Percentiles rank a stretch among this genome's conserved stretches.
phyloP scores from a whole-genome alignment of 2,329 filamentous ascomycete species.

The Alternaria atra region DNA sequence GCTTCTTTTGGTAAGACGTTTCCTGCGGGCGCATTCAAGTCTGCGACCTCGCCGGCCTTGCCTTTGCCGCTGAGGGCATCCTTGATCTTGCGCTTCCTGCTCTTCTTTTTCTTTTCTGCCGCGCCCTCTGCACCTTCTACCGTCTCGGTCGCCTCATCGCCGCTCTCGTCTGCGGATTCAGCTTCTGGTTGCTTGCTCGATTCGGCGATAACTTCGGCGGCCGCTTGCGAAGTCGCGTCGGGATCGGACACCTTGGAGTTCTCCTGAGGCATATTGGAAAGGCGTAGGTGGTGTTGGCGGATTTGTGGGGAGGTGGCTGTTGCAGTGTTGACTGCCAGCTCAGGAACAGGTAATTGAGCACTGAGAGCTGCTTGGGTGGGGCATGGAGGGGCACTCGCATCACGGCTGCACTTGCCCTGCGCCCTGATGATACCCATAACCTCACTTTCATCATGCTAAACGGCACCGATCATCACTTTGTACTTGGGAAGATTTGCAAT shows the following conservation, averaged over 20 bases:
- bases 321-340: constrained; percentile 10
- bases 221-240: constrained; percentile 59
- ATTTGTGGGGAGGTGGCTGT: constrained; percentile 27
- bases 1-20: constrained; percentile 50
- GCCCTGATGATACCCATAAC: constrained; percentile 6
- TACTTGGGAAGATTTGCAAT: not conserved
- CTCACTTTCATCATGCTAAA: not conserved
- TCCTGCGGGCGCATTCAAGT: constrained; percentile 39
- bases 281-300: not conserved
- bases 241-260: constrained; percentile 70
- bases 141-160: constrained; percentile 46
- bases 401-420: not conserved
- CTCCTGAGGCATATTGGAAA: constrained; percentile 52
- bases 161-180: constrained; percentile 45
- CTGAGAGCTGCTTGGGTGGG: constrained; percentile 19
- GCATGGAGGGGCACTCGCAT: constrained; percentile 14
- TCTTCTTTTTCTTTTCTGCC: constrained; percentile 71
- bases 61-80: constrained; percentile 50
- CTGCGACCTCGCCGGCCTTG: constrained; percentile 38
- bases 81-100: constrained; percentile 70
- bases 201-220: constrained; percentile 53
- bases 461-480: not conserved
- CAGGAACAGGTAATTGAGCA: constrained; percentile 21
- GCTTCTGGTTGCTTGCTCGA: constrained; percentile 39
- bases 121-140: constrained; percentile 47